A percentile compares a stretch with the other conserved stretches of the same genome.
These are phyloP conservation scores for Biscogniauxia marginata DNA, from an alignment of 2,329 filamentous ascomycete genomes.

Conservation along the genomic window DNA sequence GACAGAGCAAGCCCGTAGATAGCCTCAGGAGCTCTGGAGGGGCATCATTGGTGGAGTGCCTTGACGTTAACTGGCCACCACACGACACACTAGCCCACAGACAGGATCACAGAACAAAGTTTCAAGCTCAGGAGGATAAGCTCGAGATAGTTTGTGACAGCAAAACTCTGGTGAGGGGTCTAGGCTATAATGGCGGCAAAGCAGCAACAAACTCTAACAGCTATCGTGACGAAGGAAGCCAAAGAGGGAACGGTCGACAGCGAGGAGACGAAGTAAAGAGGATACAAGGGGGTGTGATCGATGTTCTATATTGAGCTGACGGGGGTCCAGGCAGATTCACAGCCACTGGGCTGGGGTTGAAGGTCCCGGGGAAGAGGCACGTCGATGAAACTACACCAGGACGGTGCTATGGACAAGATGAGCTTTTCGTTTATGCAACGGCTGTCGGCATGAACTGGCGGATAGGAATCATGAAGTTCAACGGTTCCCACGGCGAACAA, in stretches of 20 bases:
- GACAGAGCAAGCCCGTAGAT: slow-evolving; percentile 8
- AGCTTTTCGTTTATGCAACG: neutral
- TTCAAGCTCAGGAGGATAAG: neutral
- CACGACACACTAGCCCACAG: neutral
- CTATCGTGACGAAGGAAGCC: neutral
- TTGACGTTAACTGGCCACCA: slow-evolving; percentile 8
- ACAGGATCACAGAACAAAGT: neutral
- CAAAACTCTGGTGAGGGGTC: neutral
- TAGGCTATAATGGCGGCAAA: neutral
- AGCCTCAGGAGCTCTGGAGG: slow-evolving; percentile 11
- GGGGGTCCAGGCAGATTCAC: neutral
- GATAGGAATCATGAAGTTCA: neutral
- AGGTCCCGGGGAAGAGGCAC: slow-evolving; percentile 19
- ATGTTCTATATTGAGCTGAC: neutral
- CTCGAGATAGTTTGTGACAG: neutral
- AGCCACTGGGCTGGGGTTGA: neutral
- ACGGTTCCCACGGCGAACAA: neutral
- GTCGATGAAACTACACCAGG: slow-evolving; percentile 26
- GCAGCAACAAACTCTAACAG: neutral
- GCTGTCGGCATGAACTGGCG: slow-evolving; percentile 18
- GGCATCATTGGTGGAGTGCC: slow-evolving; percentile 16
- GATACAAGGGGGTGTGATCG: neutral
- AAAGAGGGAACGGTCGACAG: slow-evolving; percentile 1
- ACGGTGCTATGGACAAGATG: slow-evolving; percentile 5
- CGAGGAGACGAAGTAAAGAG: neutral